phyloP scores from a whole-genome alignment of 306 rosid genomes.

The Castanospermum australe region DNA sequence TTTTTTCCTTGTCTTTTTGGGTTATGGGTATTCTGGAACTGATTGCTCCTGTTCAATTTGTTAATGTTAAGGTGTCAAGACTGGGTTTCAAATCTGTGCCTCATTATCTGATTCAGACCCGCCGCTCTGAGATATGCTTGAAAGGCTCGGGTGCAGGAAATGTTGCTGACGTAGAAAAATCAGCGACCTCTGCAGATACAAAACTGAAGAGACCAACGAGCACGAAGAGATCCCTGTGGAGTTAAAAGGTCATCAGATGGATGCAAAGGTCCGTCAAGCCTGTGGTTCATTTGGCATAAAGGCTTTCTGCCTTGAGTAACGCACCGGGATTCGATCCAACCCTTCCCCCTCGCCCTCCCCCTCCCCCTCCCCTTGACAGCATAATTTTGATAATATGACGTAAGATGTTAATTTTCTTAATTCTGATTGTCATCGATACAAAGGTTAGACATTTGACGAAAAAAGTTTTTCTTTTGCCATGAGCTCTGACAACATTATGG shows the following conservation, averaged over 20 bases:
- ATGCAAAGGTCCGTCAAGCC: not conserved
- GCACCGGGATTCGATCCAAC: no score
- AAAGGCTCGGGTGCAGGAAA: conserved; percentile 24
- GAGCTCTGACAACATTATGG: conserved; percentile 5
- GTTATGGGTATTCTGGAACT: conserved; percentile 12
- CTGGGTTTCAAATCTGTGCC: conserved; percentile 57
- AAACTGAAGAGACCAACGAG: not conserved
- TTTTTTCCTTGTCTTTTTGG: not conserved
- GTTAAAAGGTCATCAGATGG: not conserved
- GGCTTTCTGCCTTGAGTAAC: no score
- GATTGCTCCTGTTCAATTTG: conserved; percentile 2
- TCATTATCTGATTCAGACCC: conserved; percentile 48
- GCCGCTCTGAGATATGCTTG: not conserved
- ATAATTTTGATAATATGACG: conserved; percentile 4
- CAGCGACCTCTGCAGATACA: conserved; percentile 7
- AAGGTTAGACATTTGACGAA: not conserved
- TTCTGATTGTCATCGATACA: not conserved
- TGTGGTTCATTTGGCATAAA: no score
- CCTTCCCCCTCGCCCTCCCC: no score
- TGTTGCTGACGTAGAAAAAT: not conserved
- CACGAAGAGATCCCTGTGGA: conserved; percentile 1
- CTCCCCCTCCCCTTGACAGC: no score
- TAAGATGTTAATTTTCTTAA: not conserved
- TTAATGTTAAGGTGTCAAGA: conserved; percentile 34
- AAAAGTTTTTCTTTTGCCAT: conserved; percentile 12